Percentiles rank a stretch among this genome's conserved stretches.
Evolutionary conservation across 1,139 yeast species (phyloP).

Genomic region (Suhomyces chickasaworum): DNA sequence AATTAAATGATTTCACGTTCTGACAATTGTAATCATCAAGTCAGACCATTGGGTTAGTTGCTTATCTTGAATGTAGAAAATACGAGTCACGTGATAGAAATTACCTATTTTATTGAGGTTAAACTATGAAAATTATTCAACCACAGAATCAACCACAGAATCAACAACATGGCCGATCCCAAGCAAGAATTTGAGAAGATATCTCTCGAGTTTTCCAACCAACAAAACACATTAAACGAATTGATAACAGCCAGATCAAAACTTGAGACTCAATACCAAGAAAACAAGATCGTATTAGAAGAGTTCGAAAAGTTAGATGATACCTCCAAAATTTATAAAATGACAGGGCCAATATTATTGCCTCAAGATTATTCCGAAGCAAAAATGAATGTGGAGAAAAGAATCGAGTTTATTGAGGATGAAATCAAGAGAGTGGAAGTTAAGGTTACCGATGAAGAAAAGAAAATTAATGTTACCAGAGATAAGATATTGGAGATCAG

Average conservation of each 20-base stretch:
- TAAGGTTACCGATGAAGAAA: constrained; percentile 56
- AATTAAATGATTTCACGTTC: too few relatives aligned
- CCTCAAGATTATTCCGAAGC: constrained; percentile 90
- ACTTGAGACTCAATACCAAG: constrained; percentile 81
- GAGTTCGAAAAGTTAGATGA: constrained; percentile 69
- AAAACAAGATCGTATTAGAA: constrained; percentile 84
- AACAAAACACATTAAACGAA: constrained; percentile 43
- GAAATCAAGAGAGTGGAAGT: constrained; percentile 74
- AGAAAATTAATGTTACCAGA: constrained; percentile 51
- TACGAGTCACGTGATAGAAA: constrained; percentile 1
- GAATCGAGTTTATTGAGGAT: constrained; percentile 79
- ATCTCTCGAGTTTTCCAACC: constrained; percentile 40
- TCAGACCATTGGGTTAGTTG: too few relatives aligned
- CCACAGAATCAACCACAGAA: too few relatives aligned
- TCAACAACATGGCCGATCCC: constrained; percentile 25
- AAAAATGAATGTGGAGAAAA: constrained; percentile 74
- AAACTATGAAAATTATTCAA: constrained; percentile 1
- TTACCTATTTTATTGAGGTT: neutral
- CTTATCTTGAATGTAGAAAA: neutral
- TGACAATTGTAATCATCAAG: too few relatives aligned
- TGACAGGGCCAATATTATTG: constrained; percentile 87
- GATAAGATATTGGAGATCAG: constrained; percentile 49
- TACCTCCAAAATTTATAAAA: constrained; percentile 73
- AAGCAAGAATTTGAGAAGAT: constrained; percentile 43
- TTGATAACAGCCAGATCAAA: constrained; percentile 63